These are phyloP conservation scores for Phalaenopsis equestris DNA, from an alignment of 106 monocot species.

Conservation along the genomic window DNA sequence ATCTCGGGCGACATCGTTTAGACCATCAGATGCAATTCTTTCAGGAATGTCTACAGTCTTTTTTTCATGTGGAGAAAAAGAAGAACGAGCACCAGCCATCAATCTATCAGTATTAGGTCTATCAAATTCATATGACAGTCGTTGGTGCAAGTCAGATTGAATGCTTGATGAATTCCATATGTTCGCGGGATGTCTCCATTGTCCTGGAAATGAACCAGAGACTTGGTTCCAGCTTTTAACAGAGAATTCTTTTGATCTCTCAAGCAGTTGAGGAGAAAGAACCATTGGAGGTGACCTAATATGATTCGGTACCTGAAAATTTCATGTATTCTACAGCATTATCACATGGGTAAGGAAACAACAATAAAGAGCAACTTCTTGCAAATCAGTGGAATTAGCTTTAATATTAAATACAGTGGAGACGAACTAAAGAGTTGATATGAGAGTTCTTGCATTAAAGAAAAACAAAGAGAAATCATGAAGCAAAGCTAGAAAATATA, in stretches of 20 bases:
- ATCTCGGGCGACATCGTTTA: constrained; percentile 32
- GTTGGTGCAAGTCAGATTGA: constrained; percentile 80
- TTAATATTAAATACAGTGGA: background rate
- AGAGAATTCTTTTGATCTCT: constrained; percentile 47
- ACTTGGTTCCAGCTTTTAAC: constrained; percentile 60
- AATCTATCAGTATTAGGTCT: constrained; percentile 49
- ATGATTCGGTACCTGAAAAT: constrained; percentile 42
- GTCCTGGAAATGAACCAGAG: constrained; percentile 47
- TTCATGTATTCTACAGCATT: background rate
- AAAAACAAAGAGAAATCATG: background rate
- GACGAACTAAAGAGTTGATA: background rate
- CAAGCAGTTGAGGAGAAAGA: constrained; percentile 28
- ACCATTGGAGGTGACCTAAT: constrained; percentile 40
- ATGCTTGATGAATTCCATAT: constrained; percentile 52
- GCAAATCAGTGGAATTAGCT: background rate
- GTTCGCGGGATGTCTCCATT: constrained; percentile 62
- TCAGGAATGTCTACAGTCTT: constrained; percentile 45
- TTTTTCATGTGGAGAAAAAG: constrained; percentile 37
- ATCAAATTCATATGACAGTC: constrained; percentile 81
- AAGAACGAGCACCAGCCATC: constrained; percentile 34
- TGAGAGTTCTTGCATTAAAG: background rate
- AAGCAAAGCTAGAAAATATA: background rate
- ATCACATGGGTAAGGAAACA: background rate
- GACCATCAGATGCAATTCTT: constrained; percentile 20
- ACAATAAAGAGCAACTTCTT: background rate